phyloP scores from a whole-genome alignment of 2,329 filamentous ascomycete genomes.

The Botrytis aclada region DNA sequence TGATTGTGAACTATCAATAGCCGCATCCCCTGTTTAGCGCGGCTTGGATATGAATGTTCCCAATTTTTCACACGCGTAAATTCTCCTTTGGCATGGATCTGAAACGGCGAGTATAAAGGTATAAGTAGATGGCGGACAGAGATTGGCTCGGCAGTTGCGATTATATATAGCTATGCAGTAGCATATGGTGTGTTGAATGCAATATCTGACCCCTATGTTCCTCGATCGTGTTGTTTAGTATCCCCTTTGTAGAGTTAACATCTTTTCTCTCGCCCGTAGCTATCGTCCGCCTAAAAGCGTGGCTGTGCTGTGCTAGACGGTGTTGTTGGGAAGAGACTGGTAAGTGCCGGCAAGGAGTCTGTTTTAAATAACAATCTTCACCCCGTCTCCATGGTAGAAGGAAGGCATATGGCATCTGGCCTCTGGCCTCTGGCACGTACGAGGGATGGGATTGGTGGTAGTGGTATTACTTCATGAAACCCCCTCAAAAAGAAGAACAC shows the following conservation, averaged over 20 bases:
- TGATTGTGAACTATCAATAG: background rate
- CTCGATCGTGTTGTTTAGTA: background rate
- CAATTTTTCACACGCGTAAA: conserved; percentile 3
- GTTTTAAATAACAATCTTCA: background rate
- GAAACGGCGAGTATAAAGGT: background rate
- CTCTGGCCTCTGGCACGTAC: background rate
- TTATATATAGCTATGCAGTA: background rate
- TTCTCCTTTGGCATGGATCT: background rate
- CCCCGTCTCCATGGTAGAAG: background rate
- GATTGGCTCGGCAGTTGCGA: background rate
- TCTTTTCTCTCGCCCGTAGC: background rate
- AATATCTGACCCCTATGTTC: background rate
- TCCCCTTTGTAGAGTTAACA: background rate
- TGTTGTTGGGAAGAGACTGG: background rate
- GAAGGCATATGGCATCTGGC: background rate
- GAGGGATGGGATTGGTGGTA: background rate
- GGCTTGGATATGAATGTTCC: background rate
- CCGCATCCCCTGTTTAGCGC: conserved; percentile 7
- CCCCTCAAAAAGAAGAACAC: background rate
- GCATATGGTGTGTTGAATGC: background rate
- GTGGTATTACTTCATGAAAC: background rate
- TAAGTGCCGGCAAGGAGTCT: background rate
- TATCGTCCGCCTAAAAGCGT: background rate
- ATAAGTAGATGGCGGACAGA: background rate
- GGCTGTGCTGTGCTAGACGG: background rate